These are phyloP conservation scores for Gossypium davidsonii DNA, from an alignment of 441 rosid species.

Conservation along the genomic window DNA sequence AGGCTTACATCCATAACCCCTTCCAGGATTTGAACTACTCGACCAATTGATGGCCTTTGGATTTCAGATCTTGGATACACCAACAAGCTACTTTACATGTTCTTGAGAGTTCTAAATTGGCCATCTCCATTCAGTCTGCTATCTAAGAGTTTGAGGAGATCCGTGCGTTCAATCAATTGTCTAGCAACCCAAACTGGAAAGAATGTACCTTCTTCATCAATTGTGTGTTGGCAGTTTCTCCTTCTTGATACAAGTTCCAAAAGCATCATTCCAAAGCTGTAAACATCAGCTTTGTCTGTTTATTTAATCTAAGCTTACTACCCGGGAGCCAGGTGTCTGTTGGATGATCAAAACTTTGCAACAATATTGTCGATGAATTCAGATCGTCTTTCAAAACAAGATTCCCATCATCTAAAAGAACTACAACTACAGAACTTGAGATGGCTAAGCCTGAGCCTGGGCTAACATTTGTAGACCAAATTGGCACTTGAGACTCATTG, in stretches of 20 bases:
- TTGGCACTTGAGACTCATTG: not conserved
- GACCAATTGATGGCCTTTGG: not conserved
- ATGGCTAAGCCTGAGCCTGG: not conserved
- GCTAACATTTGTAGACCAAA: not conserved
- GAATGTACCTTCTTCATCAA: not conserved
- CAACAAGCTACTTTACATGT: not conserved
- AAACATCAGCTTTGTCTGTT: not conserved
- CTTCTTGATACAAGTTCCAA: not conserved
- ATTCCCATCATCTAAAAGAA: not conserved
- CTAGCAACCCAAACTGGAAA: not conserved
- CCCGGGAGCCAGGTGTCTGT: not conserved
- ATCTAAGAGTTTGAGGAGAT: conserved; percentile 40
- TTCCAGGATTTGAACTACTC: conserved; percentile 39
- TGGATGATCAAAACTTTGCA: not conserved
- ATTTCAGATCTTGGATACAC: not conserved
- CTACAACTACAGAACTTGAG: not conserved
- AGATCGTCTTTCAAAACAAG: not conserved
- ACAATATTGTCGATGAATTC: not conserved
- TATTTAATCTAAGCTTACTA: not conserved
- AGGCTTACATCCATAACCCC: conserved; percentile 45
- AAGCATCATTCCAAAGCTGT: not conserved
- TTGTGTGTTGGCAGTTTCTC: conserved; percentile 13
- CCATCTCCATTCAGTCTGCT: conserved; percentile 30
- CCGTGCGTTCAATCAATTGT: conserved; percentile 30
- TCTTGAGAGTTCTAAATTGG: conserved; percentile 14